Evolutionary conservation across 2,329 filamentous ascomycete genomes (phyloP).

Genomic region (Conoideocrella luteorostrata): DNA sequence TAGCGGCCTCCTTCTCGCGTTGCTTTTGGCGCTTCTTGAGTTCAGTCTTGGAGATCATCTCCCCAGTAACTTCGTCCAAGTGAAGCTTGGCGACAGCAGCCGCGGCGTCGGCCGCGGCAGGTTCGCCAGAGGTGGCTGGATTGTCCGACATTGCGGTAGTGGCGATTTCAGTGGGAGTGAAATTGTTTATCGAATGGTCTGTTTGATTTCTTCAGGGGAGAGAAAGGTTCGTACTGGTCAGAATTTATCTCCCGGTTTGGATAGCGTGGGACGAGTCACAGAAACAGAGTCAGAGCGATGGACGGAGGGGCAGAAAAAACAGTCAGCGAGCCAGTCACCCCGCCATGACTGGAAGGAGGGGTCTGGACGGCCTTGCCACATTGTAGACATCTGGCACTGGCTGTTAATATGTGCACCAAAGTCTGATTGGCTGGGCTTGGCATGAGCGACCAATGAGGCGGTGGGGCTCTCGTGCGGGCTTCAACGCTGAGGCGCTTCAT

Average conservation of each 20-base stretch:
- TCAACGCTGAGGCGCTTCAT: no score
- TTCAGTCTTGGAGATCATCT: constrained; percentile 76
- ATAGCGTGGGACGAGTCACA: constrained; percentile 5
- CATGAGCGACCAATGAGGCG: no score
- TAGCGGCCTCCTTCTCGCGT: constrained; percentile 79
- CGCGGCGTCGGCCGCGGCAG: constrained; percentile 43
- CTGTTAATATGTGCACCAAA: no score
- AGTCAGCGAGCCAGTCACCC: constrained; percentile 6
- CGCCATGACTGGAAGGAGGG: no score
- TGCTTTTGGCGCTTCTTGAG: constrained; percentile 96
- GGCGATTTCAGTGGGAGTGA: neutral
- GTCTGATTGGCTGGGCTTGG: no score
- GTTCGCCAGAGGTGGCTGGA: constrained; percentile 23
- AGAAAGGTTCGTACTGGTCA: neutral
- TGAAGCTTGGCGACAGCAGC: constrained; percentile 65
- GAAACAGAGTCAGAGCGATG: neutral
- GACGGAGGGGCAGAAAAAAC: constrained; percentile 7
- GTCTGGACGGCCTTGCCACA: neutral
- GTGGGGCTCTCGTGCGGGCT: no score
- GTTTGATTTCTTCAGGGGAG: neutral
- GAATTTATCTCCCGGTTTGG: neutral
- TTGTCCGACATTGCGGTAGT: constrained; percentile 25
- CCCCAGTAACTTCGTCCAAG: constrained; percentile 89
- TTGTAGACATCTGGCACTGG: no score
- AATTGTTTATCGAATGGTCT: no score